A percentile compares a stretch with the other conserved stretches of the same genome.
These are phyloP conservation scores for Selenicereus undatus DNA, from an alignment of 148 eudicot species.

Conservation along the genomic window DNA sequence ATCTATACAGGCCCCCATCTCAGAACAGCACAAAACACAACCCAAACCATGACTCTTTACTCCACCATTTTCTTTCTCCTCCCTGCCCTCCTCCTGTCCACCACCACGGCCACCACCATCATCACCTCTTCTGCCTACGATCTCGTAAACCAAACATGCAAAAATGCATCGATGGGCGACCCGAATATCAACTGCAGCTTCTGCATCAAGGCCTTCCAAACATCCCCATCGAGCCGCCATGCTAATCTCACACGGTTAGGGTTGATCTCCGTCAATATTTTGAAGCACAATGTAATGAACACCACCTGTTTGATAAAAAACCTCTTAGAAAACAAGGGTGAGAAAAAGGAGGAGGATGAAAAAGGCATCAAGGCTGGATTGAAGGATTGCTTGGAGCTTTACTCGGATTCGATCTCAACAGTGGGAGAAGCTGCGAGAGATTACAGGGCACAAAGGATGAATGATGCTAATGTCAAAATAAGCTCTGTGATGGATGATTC, in stretches of 20 bases:
- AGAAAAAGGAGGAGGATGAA: not conserved
- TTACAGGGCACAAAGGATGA: slow-evolving; percentile 26
- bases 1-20: not conserved
- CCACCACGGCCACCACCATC: not conserved
- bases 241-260: slow-evolving; percentile 45
- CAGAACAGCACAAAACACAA: not conserved
- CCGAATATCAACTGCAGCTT: slow-evolving; percentile 43
- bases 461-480: slow-evolving; percentile 47
- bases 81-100: not conserved
- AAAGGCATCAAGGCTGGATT: slow-evolving; percentile 25
- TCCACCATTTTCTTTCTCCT: not conserved
- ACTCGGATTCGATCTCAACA: slow-evolving; percentile 34
- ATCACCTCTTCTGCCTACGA: not conserved
- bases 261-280: slow-evolving; percentile 45
- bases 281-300: slow-evolving; percentile 36
- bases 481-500: slow-evolving; percentile 45
- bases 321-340: slow-evolving; percentile 19
- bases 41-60: slow-evolving; percentile 5
- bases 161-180: slow-evolving; percentile 21
- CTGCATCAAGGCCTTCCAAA: slow-evolving; percentile 39
- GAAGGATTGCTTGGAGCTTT: slow-evolving; percentile 47
- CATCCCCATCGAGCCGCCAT: slow-evolving; percentile 33
- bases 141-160: slow-evolving; percentile 47
- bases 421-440: slow-evolving; percentile 34
- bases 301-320: slow-evolving; percentile 38